Percentiles rank a stretch among this genome's conserved stretches.
Conservation (phyloP, 1,139 yeast species). For the Sugiyamaella neomexicana region DNA sequence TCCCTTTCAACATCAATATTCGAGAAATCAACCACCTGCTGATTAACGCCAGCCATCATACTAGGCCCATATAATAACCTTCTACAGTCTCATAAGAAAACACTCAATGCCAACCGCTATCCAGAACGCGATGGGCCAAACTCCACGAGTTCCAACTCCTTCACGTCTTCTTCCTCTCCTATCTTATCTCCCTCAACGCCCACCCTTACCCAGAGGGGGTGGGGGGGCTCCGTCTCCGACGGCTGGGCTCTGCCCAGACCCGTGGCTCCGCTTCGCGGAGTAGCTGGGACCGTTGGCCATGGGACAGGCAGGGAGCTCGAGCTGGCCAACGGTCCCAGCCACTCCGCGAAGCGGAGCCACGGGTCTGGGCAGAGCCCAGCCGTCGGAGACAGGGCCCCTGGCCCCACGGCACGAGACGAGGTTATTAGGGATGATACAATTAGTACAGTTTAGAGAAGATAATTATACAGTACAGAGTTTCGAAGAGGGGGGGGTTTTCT, state of each 20-base stretch:
- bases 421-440: background rate
- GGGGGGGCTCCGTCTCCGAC: background rate
- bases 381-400: background rate
- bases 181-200: too few relatives aligned
- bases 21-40: conserved; percentile 16
- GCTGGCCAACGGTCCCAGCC: background rate
- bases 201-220: background rate
- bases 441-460: conserved; percentile 9
- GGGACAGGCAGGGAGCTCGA: too few relatives aligned
- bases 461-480: conserved; percentile 11
- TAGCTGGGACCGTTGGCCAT: background rate
- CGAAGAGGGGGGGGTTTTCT: background rate
- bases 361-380: background rate
- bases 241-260: background rate
- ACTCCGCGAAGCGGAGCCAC: conserved; percentile 6
- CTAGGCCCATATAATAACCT: too few relatives aligned
- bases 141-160: too few relatives aligned
- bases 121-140: too few relatives aligned
- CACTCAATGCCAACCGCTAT: background rate
- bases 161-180: too few relatives aligned
- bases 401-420: too few relatives aligned
- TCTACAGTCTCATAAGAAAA: background rate
- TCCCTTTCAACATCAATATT: conserved; percentile 17
- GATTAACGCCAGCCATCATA: conserved; percentile 9
- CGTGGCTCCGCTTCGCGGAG: background rate